Conservation (phyloP, 2,329 filamentous ascomycete species). For the Monilinia aucupariae region DNA sequence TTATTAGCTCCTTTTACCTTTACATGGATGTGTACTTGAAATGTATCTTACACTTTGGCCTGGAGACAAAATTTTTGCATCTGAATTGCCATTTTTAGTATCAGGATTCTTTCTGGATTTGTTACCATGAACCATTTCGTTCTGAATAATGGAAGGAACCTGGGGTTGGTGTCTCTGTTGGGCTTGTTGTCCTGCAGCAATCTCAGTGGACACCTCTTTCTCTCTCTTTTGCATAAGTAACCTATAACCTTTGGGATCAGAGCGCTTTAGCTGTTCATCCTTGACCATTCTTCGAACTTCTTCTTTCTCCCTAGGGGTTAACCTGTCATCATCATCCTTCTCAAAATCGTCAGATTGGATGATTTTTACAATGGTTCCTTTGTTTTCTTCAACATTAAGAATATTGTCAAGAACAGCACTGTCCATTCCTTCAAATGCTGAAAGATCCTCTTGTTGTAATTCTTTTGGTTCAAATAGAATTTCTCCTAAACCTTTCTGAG, state of each 20-base stretch:
- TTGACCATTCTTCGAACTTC: conserved; percentile 46
- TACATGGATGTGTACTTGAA: neutral
- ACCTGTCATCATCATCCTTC: conserved; percentile 57
- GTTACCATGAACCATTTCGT: neutral
- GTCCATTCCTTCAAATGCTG: conserved; percentile 53
- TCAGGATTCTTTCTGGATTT: neutral
- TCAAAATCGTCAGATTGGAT: conserved; percentile 68
- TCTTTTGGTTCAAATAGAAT: conserved; percentile 56
- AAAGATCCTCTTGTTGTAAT: conserved; percentile 47
- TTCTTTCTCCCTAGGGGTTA: conserved; percentile 56
- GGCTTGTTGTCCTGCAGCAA: neutral
- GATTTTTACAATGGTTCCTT: conserved; percentile 47
- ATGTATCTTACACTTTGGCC: neutral
- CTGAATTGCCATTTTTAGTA: neutral
- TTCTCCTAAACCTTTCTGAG: conserved; percentile 48
- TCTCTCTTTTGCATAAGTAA: conserved; percentile 4
- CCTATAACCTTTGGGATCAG: conserved; percentile 25
- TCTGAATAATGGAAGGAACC: neutral
- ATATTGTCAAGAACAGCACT: conserved; percentile 51
- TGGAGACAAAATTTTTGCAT: conserved; percentile 1
- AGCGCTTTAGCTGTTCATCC: conserved; percentile 33
- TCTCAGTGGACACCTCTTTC: neutral
- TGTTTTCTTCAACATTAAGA: neutral
- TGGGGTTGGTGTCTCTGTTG: neutral
- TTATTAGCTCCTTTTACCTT: neutral